Evolutionary conservation across 495 filamentous ascomycete species (phyloP).

Genomic region (Neurospora cerealis): DNA sequence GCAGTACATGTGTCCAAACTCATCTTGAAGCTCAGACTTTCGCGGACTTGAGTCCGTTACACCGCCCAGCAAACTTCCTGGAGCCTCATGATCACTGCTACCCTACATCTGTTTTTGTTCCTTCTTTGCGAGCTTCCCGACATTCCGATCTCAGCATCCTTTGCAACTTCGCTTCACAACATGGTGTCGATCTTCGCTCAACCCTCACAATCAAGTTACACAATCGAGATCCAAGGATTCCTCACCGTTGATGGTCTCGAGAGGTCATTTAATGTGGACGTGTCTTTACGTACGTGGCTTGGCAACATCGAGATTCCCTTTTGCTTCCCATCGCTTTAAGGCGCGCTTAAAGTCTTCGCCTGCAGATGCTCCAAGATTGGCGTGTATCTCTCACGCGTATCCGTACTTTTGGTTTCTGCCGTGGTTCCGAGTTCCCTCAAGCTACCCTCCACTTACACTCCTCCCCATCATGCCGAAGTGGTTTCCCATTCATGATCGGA

Average conservation of each 20-base stretch:
- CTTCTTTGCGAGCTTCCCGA: neutral
- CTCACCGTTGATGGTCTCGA: neutral
- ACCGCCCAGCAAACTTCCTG: neutral
- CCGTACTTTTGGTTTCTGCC: neutral
- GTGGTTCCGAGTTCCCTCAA: neutral
- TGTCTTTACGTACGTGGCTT: neutral
- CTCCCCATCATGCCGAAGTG: neutral
- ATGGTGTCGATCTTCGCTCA: neutral
- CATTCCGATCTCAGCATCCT: neutral
- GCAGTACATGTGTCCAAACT: neutral
- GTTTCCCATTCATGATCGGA: neutral
- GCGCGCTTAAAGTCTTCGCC: neutral
- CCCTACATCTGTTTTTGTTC: neutral
- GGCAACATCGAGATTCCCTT: neutral
- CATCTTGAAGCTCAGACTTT: neutral
- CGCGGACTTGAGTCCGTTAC: neutral
- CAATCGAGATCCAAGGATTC: neutral
- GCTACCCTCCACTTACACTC: neutral
- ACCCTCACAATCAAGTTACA: neutral
- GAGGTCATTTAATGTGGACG: neutral
- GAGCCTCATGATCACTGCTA: neutral
- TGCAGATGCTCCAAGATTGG: neutral
- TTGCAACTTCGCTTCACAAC: neutral
- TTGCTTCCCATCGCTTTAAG: neutral
- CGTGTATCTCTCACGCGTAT: neutral